Percentiles rank a stretch among this genome's conserved stretches.
These are phyloP conservation scores for Fusarium sp. DNA, from an alignment of 2,329 filamentous ascomycete species.

Conservation along the genomic window DNA sequence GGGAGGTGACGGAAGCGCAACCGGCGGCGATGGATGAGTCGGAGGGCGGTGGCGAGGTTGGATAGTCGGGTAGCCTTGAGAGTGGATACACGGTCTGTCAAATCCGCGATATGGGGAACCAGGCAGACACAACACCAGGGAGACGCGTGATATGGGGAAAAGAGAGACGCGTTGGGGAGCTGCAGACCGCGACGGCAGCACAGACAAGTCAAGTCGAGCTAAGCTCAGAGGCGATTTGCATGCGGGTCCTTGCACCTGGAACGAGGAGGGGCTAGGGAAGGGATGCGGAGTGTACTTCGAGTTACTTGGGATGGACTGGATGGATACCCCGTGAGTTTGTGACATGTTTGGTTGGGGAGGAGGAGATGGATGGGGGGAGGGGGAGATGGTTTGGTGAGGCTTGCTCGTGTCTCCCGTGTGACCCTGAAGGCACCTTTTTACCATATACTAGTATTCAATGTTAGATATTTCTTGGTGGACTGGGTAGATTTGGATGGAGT, in stretches of 20 bases:
- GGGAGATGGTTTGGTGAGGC: background rate
- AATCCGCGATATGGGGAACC: conserved; percentile 13
- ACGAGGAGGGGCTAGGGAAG: conserved; percentile 15
- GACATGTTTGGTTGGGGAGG: conserved; percentile 5
- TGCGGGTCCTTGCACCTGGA: conserved; percentile 22
- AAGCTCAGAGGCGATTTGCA: conserved; percentile 23
- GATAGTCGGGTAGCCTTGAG: conserved; percentile 18
- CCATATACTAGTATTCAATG: background rate
- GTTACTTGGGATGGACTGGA: conserved; percentile 22
- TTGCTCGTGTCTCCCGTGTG: background rate
- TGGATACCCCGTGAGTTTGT: conserved; percentile 35
- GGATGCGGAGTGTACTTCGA: background rate
- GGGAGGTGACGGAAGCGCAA: conserved; percentile 32
- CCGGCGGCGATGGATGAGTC: conserved; percentile 23
- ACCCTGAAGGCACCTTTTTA: background rate
- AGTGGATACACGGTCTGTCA: conserved; percentile 24
- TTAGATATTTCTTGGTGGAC: background rate
- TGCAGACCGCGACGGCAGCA: conserved; percentile 21
- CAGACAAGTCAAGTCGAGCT: conserved; percentile 3
- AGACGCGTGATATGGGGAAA: conserved; percentile 38
- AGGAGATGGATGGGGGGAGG: background rate
- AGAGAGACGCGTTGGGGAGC: conserved; percentile 33
- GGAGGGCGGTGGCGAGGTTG: conserved; percentile 28
- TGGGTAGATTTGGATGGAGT: background rate
- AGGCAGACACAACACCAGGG: conserved; percentile 34